Evolutionary conservation across 257 asterid genomes (phyloP), one percentile per base, ranked within the genome.

Genomic region (Paraleonurus japonicus): DNA sequence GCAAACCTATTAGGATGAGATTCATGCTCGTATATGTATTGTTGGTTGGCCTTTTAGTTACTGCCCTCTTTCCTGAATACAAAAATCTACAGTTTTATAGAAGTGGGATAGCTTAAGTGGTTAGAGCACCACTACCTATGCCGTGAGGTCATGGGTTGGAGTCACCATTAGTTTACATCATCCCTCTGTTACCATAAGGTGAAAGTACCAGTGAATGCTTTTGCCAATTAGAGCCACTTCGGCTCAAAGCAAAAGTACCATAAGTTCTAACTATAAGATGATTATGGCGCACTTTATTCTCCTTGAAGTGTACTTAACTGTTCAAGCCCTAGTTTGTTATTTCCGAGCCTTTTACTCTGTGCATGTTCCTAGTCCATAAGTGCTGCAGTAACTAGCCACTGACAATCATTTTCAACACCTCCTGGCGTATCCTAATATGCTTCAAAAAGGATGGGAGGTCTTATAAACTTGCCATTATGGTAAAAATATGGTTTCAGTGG

Each of bases 21-120:
- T 55, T 67, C 70, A 65, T 7, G 59, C 69, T 59, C 45, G 37
- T 54, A 76, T 32, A 35, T 75, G 57, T 30, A 37, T 59, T 28
- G 30, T 33, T 35, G 45, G 23, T 45, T 23, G 37, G 33, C 19
- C 43, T 47, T 51, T 17, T 19, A 28, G 69, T 47, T 58, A 66
- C 72, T 28, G 37, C 5, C 35, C 53, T 23, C 30, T 41, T 48
- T 28, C 32, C 45, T n/a, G 24, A 72, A 30, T 26, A 69, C 26
- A 24, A 8, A 23, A 67, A 51, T 37, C 0, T 69, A 32, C 13
- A 13, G 48, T 26, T 62, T 35, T 59, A 17, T 27, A 35, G 53
- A 51, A n/a, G n/a, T n/a, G n/a, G n/a, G n/a, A n/a, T n/a, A n/a
- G n/a, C n/a, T n/a, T n/a, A n/a, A n/a, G n/a, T n/a, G n/a, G n/a